phyloP scores from a whole-genome alignment of 2,329 filamentous ascomycete genomes.

The Fusarium tjaetaba region DNA sequence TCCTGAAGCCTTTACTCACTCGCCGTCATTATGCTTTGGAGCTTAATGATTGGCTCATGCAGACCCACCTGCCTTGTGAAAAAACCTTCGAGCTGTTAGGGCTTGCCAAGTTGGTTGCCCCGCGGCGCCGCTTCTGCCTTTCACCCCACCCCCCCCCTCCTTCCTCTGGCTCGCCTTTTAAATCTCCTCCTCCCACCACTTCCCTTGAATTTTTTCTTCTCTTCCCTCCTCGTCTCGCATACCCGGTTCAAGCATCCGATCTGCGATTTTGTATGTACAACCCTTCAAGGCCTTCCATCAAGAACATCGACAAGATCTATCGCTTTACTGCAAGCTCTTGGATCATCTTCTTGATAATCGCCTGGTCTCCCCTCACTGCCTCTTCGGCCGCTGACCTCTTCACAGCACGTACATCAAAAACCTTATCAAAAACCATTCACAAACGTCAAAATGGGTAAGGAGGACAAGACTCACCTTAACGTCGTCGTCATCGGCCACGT shows the following conservation, averaged over 20 bases:
- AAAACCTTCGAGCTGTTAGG: constrained; percentile 50
- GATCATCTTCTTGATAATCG: constrained; percentile 6
- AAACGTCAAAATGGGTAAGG: constrained; percentile 72
- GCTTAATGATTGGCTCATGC: constrained; percentile 30
- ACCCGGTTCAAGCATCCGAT: constrained; percentile 57
- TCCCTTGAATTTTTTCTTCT: constrained; percentile 49
- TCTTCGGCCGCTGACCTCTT: constrained; percentile 29
- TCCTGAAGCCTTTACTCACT: constrained; percentile 27
- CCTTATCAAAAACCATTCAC: constrained; percentile 36
- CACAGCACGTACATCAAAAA: constrained; percentile 40
- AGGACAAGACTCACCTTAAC: constrained; percentile 96
- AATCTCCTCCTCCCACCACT: constrained; percentile 52
- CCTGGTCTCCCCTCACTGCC: neutral
- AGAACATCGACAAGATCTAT: constrained; percentile 20
- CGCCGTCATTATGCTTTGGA: constrained; percentile 7
- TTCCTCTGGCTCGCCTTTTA: constrained; percentile 50
- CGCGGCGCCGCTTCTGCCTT: constrained; percentile 45
- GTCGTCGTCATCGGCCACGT: constrained; percentile 99
- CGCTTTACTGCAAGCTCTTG: constrained; percentile 5
- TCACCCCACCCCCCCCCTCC: constrained; percentile 44
- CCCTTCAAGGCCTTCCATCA: constrained; percentile 15
- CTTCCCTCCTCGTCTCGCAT: constrained; percentile 56
- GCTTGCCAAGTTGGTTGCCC: constrained; percentile 49
- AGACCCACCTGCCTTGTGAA: constrained; percentile 22
- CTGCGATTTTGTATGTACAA: constrained; percentile 53